Evolutionary conservation across 805 yeast species (phyloP), one percentile per base, ranked within the genome.

Genomic region (Candida gorgasii): DNA sequence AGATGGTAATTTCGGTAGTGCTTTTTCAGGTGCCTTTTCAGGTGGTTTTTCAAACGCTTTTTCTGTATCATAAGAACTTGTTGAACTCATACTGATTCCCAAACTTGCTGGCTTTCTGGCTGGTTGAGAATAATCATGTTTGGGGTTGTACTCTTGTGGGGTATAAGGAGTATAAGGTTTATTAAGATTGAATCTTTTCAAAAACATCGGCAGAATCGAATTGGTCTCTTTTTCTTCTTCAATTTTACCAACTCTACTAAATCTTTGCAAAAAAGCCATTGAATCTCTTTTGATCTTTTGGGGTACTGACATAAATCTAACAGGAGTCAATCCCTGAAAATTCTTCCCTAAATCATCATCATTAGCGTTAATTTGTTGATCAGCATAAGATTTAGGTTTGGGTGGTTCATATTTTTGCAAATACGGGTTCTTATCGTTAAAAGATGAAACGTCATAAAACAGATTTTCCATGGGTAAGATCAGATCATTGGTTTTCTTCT

Each of bases 161-260:
- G 51, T 31, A 4, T 18, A 19, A 8, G 50, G 50, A 13, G 51
- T 42, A 16, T 15, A 33, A 7, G 54, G 50, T 35, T 55, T 57
- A 20, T 49, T 47, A 34, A 62, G 55, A 34, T 68, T 57, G 54
- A 68, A 68, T 37, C 62, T 49, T 35, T 61, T 62, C 42, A 67
- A 53, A 31, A 62, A 52, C 27, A 63, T 38, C 0, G 74, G 72
- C 5, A 70, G 61, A 40, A 55, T 46, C 1, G 33, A 9, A 18
- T 39, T 31, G 6, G 41, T 13, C 9, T 38, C 41, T 8, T 27
- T 28, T 16, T 30, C 44, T 22, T 58, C 62, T 5, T 53, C 54
- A 16, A 57, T 47, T 36, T 55, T 51, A 30, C 57, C 50, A 16
- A 52, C 52, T 32, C 50, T 51, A 47, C 68, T 62, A 18, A 63